Base-by-base conservation (phyloP, 1,139 yeast genomes). In the Diutina neorugosa region DNA sequence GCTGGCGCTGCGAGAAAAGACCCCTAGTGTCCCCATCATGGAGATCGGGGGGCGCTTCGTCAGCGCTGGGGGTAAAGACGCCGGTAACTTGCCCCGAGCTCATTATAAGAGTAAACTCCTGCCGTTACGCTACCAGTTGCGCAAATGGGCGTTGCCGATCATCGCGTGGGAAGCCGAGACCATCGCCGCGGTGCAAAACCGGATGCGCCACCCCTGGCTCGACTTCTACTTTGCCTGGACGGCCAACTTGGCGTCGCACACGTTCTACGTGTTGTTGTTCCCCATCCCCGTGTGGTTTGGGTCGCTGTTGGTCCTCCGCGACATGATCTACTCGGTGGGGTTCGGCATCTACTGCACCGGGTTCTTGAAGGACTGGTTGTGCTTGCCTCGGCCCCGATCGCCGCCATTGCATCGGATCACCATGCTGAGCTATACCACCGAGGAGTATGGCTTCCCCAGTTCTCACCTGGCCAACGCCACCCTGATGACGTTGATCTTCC, bases 381-480 rank as follows among this genome's bases (percentile, higher is more conserved):
- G 98, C 65, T 72, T 93, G 53, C 98, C 98, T 14, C 73, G 98
- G 57, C 98, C 98, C 2, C 69, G 82, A 56, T 85, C 96, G 2
- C 98, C 98, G 1, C 98, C 98, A 0, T 69, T 91, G 52, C 89
- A 86, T 64, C 75, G 98, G 60, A 83, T 93, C 60, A 90, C 98
- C 31, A 80, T 91, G 83, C 82, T 91, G 55, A 84, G 86, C 23
- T 86, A 88, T 59, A 94, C 98, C 0, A 81, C 96, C 1, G 82
- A 85, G 61, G 98, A 93, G 65, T 93, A 91, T 65, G 98, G 98
- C 3, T 90, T 91, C 61, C 98, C 98, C 0, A 82, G 90, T 51
- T 85, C 96, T 11, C 98, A 93, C 65, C 78, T 94, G 31, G 96
- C 97, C 51, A 93, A 93, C 66, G 96, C 98, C 2, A 82, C 95